phyloP scores from a whole-genome alignment of 2,329 filamentous ascomycete genomes.

The Colletotrichum zoysiae region DNA sequence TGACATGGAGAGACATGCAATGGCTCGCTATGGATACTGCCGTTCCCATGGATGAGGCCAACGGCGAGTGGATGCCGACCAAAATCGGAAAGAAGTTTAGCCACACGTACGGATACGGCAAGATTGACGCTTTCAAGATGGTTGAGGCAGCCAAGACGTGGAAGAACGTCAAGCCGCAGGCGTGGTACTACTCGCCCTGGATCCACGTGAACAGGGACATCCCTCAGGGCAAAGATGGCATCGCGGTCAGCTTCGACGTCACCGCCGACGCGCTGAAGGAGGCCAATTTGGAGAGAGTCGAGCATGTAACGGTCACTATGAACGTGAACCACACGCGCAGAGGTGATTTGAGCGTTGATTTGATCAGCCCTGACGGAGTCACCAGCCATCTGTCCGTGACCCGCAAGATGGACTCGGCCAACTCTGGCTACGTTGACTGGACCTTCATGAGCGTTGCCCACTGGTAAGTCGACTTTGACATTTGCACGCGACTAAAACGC shows the following conservation, averaged over 20 bases:
- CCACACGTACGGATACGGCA: constrained; percentile 95
- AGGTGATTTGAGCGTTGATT: constrained; percentile 92
- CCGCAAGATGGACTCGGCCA: constrained; percentile 75
- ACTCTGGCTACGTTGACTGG: constrained; percentile 88
- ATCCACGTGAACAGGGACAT: constrained; percentile 88
- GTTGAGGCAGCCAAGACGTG: constrained; percentile 89
- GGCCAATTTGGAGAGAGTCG: constrained; percentile 87
- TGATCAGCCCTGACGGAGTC: constrained; percentile 85
- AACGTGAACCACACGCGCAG: constrained; percentile 89
- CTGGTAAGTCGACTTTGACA: constrained; percentile 71
- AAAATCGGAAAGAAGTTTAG: constrained; percentile 88
- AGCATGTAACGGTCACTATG: constrained; percentile 98
- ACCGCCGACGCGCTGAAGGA: constrained; percentile 83
- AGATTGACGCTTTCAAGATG: constrained; percentile 87
- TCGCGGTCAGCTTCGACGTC: constrained; percentile 85
- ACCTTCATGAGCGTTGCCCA: constrained; percentile 99
- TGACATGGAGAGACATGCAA: constrained; percentile 95
- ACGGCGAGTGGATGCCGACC: constrained; percentile 82
- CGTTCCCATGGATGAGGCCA: constrained; percentile 79
- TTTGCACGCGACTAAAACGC: background rate
- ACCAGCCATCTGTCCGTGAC: constrained; percentile 86
- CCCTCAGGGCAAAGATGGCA: constrained; percentile 84
- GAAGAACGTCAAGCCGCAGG: constrained; percentile 91
- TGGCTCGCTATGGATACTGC: constrained; percentile 90
- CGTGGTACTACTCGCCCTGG: constrained; percentile 96